A percentile compares a stretch with the other conserved stretches of the same genome.
These are phyloP conservation scores for Quillaja saponaria DNA, from an alignment of 306 rosid genomes.

Conservation along the genomic window DNA sequence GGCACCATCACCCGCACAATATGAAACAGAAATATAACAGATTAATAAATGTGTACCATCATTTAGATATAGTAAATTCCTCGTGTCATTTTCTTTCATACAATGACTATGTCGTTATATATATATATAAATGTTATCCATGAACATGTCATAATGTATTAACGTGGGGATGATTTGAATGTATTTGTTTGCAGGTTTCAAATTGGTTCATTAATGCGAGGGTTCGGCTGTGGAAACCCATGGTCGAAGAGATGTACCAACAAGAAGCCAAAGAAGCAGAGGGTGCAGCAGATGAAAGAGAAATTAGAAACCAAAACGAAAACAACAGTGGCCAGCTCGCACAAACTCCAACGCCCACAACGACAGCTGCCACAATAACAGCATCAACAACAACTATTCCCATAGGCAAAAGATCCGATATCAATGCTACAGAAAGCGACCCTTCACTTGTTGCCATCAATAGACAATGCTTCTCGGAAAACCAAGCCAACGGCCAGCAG, in stretches of 20 bases:
- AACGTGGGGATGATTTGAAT: not conserved
- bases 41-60: conserved; percentile 29
- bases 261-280: conserved; percentile 76
- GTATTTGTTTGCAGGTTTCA: conserved; percentile 62
- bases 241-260: conserved; percentile 99
- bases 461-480: conserved; percentile 61
- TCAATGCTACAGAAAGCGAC: conserved; percentile 71
- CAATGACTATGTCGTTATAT: conserved; percentile 30
- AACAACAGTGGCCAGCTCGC: conserved; percentile 42
- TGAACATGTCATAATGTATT: too few relatives aligned
- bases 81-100: conserved; percentile 25
- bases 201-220: conserved; percentile 99
- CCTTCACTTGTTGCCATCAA: conserved; percentile 63
- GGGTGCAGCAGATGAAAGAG: conserved; percentile 28
- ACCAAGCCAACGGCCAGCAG: conserved; percentile 47
- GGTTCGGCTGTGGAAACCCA: conserved; percentile 99
- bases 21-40: conserved; percentile 31
- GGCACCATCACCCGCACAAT: conserved; percentile 41
- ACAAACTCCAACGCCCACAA: conserved; percentile 61
- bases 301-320: conserved; percentile 35
- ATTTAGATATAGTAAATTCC: conserved; percentile 10
- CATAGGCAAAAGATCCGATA: conserved; percentile 52
- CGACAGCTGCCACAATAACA: conserved; percentile 30
- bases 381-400: conserved; percentile 37
- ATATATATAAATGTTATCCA: not conserved